These are phyloP conservation scores for Hypoxylon fragiforme DNA, from an alignment of 495 filamentous ascomycete species.

Conservation along the genomic window DNA sequence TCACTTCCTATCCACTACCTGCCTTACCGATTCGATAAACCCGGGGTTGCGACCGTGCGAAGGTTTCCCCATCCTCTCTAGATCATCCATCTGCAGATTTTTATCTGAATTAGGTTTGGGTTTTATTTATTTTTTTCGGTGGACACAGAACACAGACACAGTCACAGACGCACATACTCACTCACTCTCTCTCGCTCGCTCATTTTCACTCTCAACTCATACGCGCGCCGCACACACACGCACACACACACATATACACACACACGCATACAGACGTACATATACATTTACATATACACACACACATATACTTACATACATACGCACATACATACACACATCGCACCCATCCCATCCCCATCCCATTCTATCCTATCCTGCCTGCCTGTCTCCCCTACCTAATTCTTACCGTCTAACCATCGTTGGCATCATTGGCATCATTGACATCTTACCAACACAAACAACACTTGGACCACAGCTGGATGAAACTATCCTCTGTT, in stretches of 20 bases:
- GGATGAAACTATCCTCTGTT: constrained; percentile 17
- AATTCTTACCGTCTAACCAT: constrained; percentile 7
- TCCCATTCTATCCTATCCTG: neutral
- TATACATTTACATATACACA: neutral
- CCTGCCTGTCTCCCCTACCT: too few species aligned
- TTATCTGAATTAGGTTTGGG: neutral
- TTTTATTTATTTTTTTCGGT: constrained; percentile 1
- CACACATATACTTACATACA: neutral
- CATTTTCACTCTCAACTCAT: neutral
- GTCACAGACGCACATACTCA: too few species aligned
- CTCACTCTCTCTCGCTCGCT: too few species aligned
- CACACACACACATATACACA: too few species aligned
- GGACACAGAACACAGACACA: neutral
- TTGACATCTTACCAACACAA: constrained; percentile 27
- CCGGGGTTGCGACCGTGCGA: constrained; percentile 13
- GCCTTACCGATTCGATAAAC: constrained; percentile 1
- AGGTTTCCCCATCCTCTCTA: neutral
- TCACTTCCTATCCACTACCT: too few species aligned
- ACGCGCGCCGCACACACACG: neutral
- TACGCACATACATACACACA: too few species aligned
- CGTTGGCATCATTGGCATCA: neutral
- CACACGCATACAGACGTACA: too few species aligned
- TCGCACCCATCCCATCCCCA: too few species aligned
- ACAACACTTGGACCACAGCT: constrained; percentile 15
- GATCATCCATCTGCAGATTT: neutral